Conservation (phyloP, 768 basidiomycete species). For the Gloeophyllum trabeum region DNA sequence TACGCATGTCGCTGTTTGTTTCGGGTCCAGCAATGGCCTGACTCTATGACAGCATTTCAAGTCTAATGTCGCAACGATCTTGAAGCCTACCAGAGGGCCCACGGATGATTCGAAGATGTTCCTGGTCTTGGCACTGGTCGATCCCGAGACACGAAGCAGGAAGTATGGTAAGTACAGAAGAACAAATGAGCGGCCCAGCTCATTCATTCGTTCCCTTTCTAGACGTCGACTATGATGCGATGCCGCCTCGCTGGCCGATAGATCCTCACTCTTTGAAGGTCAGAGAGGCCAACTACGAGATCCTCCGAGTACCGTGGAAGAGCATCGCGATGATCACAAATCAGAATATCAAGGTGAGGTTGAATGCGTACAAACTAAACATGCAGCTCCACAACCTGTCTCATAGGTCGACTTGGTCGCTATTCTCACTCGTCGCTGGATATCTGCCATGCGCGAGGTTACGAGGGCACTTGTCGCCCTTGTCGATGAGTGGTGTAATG, state of each 20-base stretch:
- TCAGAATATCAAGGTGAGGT: constrained; percentile 53
- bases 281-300: constrained; percentile 52
- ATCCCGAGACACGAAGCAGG: constrained; percentile 43
- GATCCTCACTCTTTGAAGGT: constrained; percentile 31
- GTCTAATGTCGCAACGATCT: constrained; percentile 55
- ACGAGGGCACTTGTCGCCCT: constrained; percentile 36
- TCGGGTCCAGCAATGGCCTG: no score
- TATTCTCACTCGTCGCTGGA: constrained; percentile 57
- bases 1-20: no score
- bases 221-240: constrained; percentile 47
- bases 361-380: constrained; percentile 3
- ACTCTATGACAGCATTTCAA: constrained; percentile 57
- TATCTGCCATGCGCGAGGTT: constrained; percentile 48
- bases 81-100: constrained; percentile 44
- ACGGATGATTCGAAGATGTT: constrained; percentile 44
- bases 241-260: constrained; percentile 78
- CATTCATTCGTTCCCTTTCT: not conserved
- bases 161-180: constrained; percentile 31
- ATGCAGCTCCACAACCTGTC: constrained; percentile 2
- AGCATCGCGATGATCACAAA: constrained; percentile 72
- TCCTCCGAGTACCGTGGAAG: constrained; percentile 50
- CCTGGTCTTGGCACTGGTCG: constrained; percentile 63
- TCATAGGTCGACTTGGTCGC: constrained; percentile 56
- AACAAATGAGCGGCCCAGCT: not conserved
- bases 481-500: constrained; percentile 44